Evolutionary conservation across 2,329 filamentous ascomycete genomes (phyloP), one percentile per base, ranked within the genome.

Genomic region (Clonostachys byssicola): DNA sequence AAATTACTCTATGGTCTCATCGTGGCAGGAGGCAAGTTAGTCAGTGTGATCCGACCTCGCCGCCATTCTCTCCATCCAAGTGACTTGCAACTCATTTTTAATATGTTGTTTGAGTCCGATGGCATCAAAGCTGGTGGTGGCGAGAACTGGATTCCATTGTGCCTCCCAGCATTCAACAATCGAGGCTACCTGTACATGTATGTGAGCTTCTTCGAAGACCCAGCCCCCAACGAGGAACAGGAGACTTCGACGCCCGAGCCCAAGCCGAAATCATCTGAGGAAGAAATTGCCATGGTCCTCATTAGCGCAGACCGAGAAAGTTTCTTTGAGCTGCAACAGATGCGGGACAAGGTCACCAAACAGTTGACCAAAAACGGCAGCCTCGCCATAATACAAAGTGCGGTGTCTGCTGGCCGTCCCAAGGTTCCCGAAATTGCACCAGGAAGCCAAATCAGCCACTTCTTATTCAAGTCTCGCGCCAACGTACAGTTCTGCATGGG

Each of bases 181-280:
- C 88, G 85, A 45, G 95, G 94, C 23, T 99, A 95, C 62, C 77
- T 99, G 2, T 96, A 99, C 72, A 97, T 99, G 91, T 99, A 97
- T 61, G 94, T 99, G 62, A 96, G 89, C 72, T 99, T 97, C 64
- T 80, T 99, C 51, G 84, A 89, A 55, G 74, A 81, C 36, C 18
- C 72, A 4, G 47, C 76, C 40, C 66, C 74, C 20, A 72, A 71
- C 66, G 51, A 56, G 45, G 54, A 71, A 51, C 55, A 62, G 71
- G 35, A 65, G 33, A 17, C 42, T 10, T 30, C 23, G 10, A 30
- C 23, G 23, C 23, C 23, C 23, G 23, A 30, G 23, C 68, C 50
- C 51, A 62, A 78, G 78, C 63, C 61, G 84, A 42, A 78, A 66
- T 76, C 60, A 57, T 83, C 86, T 55, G 72, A 86, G 42, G 80